Base-by-base conservation (phyloP, 768 basidiomycete species). In the Leucocoprinus leucothites region DNA sequence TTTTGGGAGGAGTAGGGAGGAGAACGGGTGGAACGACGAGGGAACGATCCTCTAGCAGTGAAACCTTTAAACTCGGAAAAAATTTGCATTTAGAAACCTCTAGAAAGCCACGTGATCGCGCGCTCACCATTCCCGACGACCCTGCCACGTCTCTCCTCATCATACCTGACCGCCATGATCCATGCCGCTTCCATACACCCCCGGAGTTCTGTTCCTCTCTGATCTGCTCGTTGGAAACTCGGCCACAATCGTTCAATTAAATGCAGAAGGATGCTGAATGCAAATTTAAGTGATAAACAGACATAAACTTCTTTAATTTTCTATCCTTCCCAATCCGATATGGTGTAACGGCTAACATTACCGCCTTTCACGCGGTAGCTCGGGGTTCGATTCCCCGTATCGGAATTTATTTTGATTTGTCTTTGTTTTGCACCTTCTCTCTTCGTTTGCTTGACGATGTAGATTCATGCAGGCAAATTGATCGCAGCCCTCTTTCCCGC, bases 291-390 rank as follows among this genome's bases (percentile, higher is more conserved):
- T n/a, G n/a, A n/a, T n/a, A 31, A 31, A 5, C 31, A 13, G 2
- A 26, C 8, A 22, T 16, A 18, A 16, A 5, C 13, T 31, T 40
- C 11, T 38, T 28, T 18, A 9, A 1, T 19, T 13, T 3, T 25
- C 4, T 1, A 16, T 8, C 1, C 4, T 46, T 3, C 5, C 21
- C 3, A 3, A 35, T 76, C 60, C 60, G 63, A 63, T 78, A 79
- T 78, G 77, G 78, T 78, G 78, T 78, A 79, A 77, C 61, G 77
- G 78, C 76, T 75, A 79, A 77, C 78, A 78, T 78, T 76, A 69
- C 75, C 77, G 77, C 77, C 76, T 78, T 69, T 78, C 78, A 78
- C 67, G 67, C 67, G 65, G 67, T 62, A 69, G 67, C 67, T 66
- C 67, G 65, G 65, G 67, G 66, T 67, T 69, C 66, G 65, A 67